A percentile compares a stretch with the other conserved stretches of the same genome.
Conservation (phyloP, 2,329 filamentous ascomycete species). For the Verticillium klebahnii region DNA sequence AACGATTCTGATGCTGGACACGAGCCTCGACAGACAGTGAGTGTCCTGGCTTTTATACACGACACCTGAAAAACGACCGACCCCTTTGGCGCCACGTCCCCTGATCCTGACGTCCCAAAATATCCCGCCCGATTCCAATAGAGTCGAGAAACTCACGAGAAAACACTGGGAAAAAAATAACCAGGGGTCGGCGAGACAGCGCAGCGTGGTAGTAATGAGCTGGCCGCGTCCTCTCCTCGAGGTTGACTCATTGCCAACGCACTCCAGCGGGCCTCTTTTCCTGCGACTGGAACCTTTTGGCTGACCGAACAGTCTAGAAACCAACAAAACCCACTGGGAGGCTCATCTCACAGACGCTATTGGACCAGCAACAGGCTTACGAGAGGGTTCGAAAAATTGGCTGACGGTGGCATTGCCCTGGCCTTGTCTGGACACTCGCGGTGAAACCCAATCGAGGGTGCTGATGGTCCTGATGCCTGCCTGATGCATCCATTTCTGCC, state of each 20-base stretch:
- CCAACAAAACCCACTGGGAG: neutral
- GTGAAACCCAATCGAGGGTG: constrained; percentile 1
- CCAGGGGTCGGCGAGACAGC: neutral
- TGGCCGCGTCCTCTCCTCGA: neutral
- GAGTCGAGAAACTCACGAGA: neutral
- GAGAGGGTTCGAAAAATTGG: neutral
- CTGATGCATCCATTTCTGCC: constrained; percentile 1
- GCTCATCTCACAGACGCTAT: neutral
- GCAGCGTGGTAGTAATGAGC: neutral
- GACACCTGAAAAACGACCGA: neutral
- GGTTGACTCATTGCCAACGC: constrained; percentile 1
- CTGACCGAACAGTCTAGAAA: neutral
- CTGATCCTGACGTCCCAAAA: neutral
- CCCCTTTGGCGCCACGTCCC: neutral
- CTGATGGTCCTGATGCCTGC: neutral
- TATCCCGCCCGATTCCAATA: neutral
- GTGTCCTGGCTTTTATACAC: neutral
- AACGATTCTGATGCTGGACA: neutral
- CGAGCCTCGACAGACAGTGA: neutral
- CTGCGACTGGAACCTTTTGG: neutral
- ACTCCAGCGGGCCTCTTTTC: neutral
- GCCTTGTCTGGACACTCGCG: neutral
- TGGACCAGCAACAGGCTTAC: neutral
- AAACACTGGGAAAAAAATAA: neutral
- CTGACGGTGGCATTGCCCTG: neutral